phyloP scores from a whole-genome alignment of 1,284 basidiomycete genomes.

The Leccinum fuscescens region DNA sequence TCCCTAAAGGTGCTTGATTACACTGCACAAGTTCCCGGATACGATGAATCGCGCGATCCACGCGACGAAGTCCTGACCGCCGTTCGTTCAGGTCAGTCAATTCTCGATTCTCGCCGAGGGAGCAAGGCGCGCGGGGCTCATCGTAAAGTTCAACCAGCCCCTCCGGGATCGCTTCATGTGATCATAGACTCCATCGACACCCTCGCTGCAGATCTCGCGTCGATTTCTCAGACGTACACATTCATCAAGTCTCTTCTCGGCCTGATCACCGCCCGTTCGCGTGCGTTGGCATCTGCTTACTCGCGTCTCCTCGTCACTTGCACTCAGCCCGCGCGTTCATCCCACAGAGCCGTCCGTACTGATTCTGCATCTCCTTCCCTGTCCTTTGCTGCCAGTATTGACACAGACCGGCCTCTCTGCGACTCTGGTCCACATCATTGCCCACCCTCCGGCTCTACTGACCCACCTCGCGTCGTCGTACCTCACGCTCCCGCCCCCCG shows the following conservation, averaged over 20 bases:
- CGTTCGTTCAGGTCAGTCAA: slow-evolving; percentile 45
- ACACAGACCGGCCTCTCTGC: slow-evolving; percentile 63
- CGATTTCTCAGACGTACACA: slow-evolving; percentile 50
- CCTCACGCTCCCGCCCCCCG: slow-evolving; percentile 65
- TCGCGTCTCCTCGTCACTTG: slow-evolving; percentile 2
- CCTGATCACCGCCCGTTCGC: slow-evolving; percentile 43
- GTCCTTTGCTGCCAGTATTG: slow-evolving; percentile 54
- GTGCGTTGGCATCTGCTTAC: slow-evolving; percentile 35
- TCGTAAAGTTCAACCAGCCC: slow-evolving; percentile 36
- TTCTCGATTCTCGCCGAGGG: not conserved
- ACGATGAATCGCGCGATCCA: slow-evolving; percentile 38
- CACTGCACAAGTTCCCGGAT: slow-evolving; percentile 55
- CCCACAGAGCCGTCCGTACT: slow-evolving; percentile 60
- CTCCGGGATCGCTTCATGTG: slow-evolving; percentile 48
- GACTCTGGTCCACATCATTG: slow-evolving; percentile 61
- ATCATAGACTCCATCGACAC: slow-evolving; percentile 70
- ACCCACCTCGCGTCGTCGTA: slow-evolving; percentile 64
- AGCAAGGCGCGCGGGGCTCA: slow-evolving; percentile 7
- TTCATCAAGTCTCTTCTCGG: slow-evolving; percentile 48
- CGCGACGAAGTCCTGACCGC: slow-evolving; percentile 41
- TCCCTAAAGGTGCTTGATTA: slow-evolving; percentile 50
- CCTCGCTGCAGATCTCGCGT: slow-evolving; percentile 54
- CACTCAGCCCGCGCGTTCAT: not conserved
- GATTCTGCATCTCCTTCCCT: slow-evolving; percentile 59
- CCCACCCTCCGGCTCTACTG: slow-evolving; percentile 66